These are phyloP conservation scores for Globisporangium takayamanum DNA, from an alignment of 352 stramenopile species.

Conservation along the genomic window DNA sequence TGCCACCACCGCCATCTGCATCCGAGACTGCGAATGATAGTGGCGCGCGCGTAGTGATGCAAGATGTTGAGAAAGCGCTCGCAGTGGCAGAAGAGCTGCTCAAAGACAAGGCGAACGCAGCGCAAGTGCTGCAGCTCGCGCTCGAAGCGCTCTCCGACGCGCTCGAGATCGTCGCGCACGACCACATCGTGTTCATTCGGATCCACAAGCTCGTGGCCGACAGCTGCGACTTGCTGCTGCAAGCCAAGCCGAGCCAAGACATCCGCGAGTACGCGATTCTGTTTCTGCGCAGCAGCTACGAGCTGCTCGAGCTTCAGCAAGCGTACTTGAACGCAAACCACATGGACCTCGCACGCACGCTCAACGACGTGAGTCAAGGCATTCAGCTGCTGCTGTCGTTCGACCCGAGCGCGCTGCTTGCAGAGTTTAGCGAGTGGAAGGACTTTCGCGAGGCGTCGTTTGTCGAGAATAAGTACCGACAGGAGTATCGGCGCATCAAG, in stretches of 20 bases:
- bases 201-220: constrained; percentile 90
- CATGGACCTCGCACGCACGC: constrained; percentile 87
- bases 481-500: constrained; percentile 90
- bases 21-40: constrained; percentile 9
- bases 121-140: constrained; percentile 53
- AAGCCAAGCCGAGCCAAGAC: constrained; percentile 42
- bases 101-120: constrained; percentile 36
- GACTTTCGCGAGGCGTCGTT: constrained; percentile 85
- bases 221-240: constrained; percentile 80
- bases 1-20: constrained; percentile 27
- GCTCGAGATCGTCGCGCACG: constrained; percentile 74
- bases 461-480: constrained; percentile 84
- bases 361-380: constrained; percentile 89
- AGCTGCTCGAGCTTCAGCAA: constrained; percentile 87
- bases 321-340: constrained; percentile 81
- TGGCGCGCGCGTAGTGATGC: constrained; percentile 22
- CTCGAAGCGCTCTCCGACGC: constrained; percentile 79
- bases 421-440: constrained; percentile 80
- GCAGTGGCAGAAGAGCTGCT: constrained; percentile 54
- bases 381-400: constrained; percentile 88
- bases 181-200: constrained; percentile 86
- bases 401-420: constrained; percentile 77
- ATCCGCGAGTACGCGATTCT: constrained; percentile 84
- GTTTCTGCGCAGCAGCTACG: constrained; percentile 81
- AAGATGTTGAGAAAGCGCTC: constrained; percentile 62